These are phyloP conservation scores for Balansia obtecta DNA, from an alignment of 2,329 filamentous ascomycete genomes.

Conservation along the genomic window DNA sequence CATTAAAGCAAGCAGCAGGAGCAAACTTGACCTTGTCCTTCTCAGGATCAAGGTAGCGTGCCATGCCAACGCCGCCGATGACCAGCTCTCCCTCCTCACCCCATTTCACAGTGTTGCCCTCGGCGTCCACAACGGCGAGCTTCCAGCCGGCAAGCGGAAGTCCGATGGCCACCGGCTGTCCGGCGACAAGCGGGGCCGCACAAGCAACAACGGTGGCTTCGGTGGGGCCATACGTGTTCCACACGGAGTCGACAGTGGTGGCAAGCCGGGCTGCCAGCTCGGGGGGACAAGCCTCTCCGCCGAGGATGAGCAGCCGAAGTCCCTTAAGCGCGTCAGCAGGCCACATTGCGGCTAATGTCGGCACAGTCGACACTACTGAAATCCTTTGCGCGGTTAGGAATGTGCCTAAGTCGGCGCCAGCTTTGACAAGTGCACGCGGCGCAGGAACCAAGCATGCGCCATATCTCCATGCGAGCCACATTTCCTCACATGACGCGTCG, in stretches of 20 bases:
- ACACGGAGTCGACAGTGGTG: conserved; percentile 9
- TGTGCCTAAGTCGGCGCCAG: conserved; percentile 10
- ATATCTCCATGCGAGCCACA: conserved; percentile 14
- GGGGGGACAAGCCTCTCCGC: conserved; percentile 12
- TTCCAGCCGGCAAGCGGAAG: conserved; percentile 12
- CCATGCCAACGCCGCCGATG: conserved; percentile 13
- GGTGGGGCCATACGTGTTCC: conserved; percentile 16
- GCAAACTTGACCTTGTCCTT: conserved; percentile 12
- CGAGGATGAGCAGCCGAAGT: conserved; percentile 13
- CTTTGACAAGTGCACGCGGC: conserved; percentile 11
- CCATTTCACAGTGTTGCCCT: conserved; percentile 30
- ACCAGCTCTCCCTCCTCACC: conserved; percentile 13
- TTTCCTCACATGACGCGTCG: conserved; percentile 13
- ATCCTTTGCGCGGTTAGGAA: conserved; percentile 11
- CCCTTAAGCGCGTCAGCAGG: conserved; percentile 10
- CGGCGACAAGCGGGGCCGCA: conserved; percentile 10
- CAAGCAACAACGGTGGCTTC: conserved; percentile 14
- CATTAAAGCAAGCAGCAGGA: conserved; percentile 9
- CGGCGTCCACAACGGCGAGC: conserved; percentile 19
- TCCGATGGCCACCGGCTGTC: conserved; percentile 11
- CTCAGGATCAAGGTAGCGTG: conserved; percentile 11
- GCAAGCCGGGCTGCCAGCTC: conserved; percentile 11
- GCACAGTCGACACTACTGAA: conserved; percentile 13
- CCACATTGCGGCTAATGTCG: conserved; percentile 12
- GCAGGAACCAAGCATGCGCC: conserved; percentile 12